Evolutionary conservation across 495 filamentous ascomycete genomes (phyloP), one percentile per base, ranked within the genome.

Genomic region (Monascus purpureus): DNA sequence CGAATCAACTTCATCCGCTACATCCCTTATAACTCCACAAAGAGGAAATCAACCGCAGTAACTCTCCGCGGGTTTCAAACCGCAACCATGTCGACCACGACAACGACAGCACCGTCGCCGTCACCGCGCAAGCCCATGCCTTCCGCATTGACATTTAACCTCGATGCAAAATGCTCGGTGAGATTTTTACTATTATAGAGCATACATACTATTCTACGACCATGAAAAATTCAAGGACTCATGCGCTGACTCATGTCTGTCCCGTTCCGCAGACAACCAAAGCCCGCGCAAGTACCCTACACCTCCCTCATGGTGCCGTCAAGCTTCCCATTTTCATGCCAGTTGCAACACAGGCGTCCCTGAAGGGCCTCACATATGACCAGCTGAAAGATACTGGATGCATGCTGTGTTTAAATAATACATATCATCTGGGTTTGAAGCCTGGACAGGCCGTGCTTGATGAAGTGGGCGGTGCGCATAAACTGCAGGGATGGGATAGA

Each of bases 251-350:
- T n/a, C n/a, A n/a, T n/a, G n/a, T n/a, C n/a, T n/a, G n/a, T n/a
- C n/a, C n/a, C n/a, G n/a, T n/a, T n/a, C n/a, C n/a, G 34, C 24
- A 97, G 90, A 88, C 81, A 26, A 96, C 90, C 2, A 86, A 88
- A 69, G 90, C 90, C 8, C 78, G 90, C 40, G 90, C 90, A n/a
- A 83, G 87, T 33, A 74, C 76, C 33, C 71, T 99, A 28, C 74
- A 75, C 8, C 75, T 99, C 1, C 90, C 90, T 22, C 92, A 96
- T 72, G 90, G 90, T 43, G 67, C 78, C 0, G 86, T 96, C 9
- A 69, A 80, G 31, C 69, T 95, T 8, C 90, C 90, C 2, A 74
- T 95, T 14, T 99, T 96, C 55, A 96, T 96, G 86, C 90, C 90
- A 12, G 90, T 96, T 17, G 90, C 92, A 12, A 96, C 90, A n/a